Conservation (phyloP, 2,329 filamentous ascomycete species). For the Cercospora berteroae region DNA sequence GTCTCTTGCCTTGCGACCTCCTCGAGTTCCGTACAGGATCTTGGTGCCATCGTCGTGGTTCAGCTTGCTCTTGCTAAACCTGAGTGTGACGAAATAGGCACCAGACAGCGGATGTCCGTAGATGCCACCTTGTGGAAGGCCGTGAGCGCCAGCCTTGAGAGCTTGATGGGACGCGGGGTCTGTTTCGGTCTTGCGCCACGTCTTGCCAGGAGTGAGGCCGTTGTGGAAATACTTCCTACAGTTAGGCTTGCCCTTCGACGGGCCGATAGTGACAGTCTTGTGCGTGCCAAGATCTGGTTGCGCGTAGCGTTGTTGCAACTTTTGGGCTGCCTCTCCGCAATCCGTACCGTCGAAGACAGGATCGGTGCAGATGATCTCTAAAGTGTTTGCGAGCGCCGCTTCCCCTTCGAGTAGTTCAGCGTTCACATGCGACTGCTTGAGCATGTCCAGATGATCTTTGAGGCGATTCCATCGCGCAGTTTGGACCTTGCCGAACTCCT, state of each 20-base stretch:
- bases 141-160: not conserved
- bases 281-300: not conserved
- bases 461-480: not conserved
- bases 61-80: not conserved
- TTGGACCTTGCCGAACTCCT: not conserved
- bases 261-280: not conserved
- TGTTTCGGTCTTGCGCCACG: not conserved
- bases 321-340: not conserved
- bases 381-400: not conserved
- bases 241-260: not conserved
- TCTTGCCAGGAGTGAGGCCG: not conserved
- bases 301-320: not conserved
- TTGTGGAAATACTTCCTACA: not conserved
- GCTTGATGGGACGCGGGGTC: not conserved
- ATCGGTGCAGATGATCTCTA: not conserved
- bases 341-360: not conserved
- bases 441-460: not conserved
- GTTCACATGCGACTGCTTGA: not conserved
- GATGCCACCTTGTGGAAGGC: not conserved
- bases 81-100: not conserved
- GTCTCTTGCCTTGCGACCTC: not conserved
- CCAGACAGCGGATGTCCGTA: not conserved
- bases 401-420: not conserved
- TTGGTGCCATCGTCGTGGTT: not conserved
- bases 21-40: not conserved